These are phyloP conservation scores for Bothriochloa decipiens DNA, from an alignment of 176 grass and related monocot genomes.

Conservation along the genomic window DNA sequence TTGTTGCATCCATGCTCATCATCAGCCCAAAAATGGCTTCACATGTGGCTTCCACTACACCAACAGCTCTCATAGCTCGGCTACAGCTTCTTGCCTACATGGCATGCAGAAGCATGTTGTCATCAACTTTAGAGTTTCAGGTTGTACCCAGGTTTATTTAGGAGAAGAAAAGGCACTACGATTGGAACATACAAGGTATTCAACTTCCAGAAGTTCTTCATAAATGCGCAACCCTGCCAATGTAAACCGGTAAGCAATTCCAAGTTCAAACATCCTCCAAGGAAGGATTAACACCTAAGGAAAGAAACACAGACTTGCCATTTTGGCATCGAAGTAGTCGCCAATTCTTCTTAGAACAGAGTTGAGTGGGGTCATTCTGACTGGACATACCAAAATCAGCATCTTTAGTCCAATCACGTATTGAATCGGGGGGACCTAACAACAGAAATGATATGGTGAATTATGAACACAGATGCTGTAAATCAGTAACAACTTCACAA, in stretches of 20 bases:
- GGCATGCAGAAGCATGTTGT: neutral
- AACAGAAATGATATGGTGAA: constrained; percentile 25
- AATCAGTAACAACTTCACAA: constrained; percentile 19
- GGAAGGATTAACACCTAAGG: constrained; percentile 23
- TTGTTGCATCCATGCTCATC: constrained; percentile 96
- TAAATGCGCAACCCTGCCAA: constrained; percentile 90
- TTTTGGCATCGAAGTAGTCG: constrained; percentile 93
- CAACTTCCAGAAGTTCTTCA: constrained; percentile 87
- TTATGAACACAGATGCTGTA: neutral
- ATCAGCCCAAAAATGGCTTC: constrained; percentile 90
- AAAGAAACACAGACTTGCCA: constrained; percentile 58
- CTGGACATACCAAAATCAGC: constrained; percentile 56
- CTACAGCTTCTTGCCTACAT: constrained; percentile 93
- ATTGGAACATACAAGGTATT: constrained; percentile 74
- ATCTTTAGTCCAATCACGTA: constrained; percentile 89
- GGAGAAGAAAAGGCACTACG: neutral
- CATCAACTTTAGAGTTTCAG: constrained; percentile 29
- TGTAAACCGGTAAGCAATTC: neutral
- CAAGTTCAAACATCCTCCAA: constrained; percentile 13
- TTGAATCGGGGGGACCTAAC: constrained; percentile 74
- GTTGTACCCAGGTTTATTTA: neutral
- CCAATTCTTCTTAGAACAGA: constrained; percentile 86
- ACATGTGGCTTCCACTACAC: constrained; percentile 88
- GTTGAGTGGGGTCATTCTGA: constrained; percentile 58
- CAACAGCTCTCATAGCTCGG: constrained; percentile 93